phyloP scores from a whole-genome alignment of 2,329 filamentous ascomycete species.

The Diaporthe amygdali region DNA sequence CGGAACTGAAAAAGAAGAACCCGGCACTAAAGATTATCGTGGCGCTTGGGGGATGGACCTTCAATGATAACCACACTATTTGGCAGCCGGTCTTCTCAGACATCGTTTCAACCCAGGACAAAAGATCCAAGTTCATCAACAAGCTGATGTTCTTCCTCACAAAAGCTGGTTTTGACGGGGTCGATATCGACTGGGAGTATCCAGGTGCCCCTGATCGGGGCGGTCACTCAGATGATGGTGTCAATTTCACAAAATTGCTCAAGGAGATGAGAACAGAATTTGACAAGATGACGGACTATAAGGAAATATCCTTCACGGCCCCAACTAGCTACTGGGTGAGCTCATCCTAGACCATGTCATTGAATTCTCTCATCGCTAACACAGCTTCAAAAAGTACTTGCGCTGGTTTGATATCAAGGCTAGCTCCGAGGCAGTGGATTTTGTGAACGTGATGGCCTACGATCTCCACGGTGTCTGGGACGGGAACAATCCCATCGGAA shows the following conservation, averaged over 20 bases:
- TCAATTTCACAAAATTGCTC: constrained; percentile 21
- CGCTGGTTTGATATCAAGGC: constrained; percentile 27
- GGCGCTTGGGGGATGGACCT: constrained; percentile 39
- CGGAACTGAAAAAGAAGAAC: constrained; percentile 29
- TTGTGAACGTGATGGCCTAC: constrained; percentile 43
- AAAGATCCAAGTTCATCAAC: constrained; percentile 22
- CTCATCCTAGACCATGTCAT: too few relatives aligned
- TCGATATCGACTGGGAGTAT: constrained; percentile 28
- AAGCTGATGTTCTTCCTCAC: constrained; percentile 25
- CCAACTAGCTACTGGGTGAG: constrained; percentile 10
- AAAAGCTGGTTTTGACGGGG: constrained; percentile 25
- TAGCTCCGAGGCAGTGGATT: constrained; percentile 30
- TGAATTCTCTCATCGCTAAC: too few relatives aligned
- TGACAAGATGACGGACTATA: background rate
- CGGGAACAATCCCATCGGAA: constrained; percentile 31
- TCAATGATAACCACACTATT: constrained; percentile 35
- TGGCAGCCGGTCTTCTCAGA: constrained; percentile 24
- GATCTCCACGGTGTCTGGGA: constrained; percentile 41
- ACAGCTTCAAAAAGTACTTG: constrained; percentile 1
- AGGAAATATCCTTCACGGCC: constrained; percentile 13
- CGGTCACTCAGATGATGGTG: constrained; percentile 18
- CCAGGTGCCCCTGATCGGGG: constrained; percentile 26
- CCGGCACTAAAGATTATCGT: constrained; percentile 34
- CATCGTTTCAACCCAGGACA: constrained; percentile 15
- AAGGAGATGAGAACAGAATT: constrained; percentile 48